Evolutionary conservation across 768 basidiomycete genomes (phyloP).

Genomic region (Leccinellum albellum): DNA sequence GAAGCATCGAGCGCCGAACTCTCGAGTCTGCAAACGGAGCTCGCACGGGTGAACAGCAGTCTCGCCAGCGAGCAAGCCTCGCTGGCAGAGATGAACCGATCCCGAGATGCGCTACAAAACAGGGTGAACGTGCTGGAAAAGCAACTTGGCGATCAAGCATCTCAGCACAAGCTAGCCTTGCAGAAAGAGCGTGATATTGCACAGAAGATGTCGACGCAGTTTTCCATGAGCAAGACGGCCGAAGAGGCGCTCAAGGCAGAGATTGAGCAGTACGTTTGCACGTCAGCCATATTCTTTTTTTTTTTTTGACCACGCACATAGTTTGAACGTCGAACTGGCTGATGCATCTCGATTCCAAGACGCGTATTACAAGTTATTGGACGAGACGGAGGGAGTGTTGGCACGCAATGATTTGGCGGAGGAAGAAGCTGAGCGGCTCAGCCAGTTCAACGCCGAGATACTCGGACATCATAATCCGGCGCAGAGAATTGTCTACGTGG

Average conservation of each 20-base stretch:
- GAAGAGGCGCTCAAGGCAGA: slow-evolving; percentile 70
- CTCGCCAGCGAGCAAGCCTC: slow-evolving; percentile 23
- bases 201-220: slow-evolving; percentile 45
- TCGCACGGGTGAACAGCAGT: slow-evolving; percentile 19
- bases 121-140: slow-evolving; percentile 26
- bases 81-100: slow-evolving; percentile 9
- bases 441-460: slow-evolving; percentile 82
- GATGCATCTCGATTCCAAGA: slow-evolving; percentile 65
- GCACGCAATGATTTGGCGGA: slow-evolving; percentile 75
- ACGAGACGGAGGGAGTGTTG: slow-evolving; percentile 61
- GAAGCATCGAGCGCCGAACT: slow-evolving; percentile 42
- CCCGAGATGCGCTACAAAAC: slow-evolving; percentile 26
- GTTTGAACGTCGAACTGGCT: slow-evolving; percentile 48
- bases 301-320: slow-evolving; percentile 17
- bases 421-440: slow-evolving; percentile 71
- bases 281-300: not conserved
- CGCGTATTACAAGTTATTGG: slow-evolving; percentile 62
- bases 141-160: slow-evolving; percentile 29
- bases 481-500: slow-evolving; percentile 85
- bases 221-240: slow-evolving; percentile 56
- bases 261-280: slow-evolving; percentile 55
- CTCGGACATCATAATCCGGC: slow-evolving; percentile 80
- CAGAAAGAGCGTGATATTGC: slow-evolving; percentile 46
- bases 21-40: slow-evolving; percentile 38
- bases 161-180: slow-evolving; percentile 34